phyloP scores from a whole-genome alignment of 257 asterid species.

The Paraleonurus japonicus region DNA sequence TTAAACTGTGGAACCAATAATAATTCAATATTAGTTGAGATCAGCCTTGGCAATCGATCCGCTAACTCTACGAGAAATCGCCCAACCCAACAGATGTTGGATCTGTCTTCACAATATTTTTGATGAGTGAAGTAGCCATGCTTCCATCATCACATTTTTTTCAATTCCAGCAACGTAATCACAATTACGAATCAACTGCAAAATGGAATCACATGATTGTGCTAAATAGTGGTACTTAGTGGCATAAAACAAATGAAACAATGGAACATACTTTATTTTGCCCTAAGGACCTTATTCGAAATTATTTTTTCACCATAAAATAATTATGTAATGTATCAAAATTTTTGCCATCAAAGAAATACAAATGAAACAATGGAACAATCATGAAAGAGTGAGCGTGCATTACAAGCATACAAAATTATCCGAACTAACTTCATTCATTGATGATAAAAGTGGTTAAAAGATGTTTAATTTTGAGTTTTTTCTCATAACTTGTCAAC shows the following conservation, averaged over 20 bases:
- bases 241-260: conserved; percentile 82
- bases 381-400: too few relatives aligned
- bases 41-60: conserved; percentile 74
- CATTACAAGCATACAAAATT: too few relatives aligned
- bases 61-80: conserved; percentile 88
- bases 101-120: conserved; percentile 82
- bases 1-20: conserved; percentile 90
- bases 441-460: too few relatives aligned
- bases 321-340: too few relatives aligned
- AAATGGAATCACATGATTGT: conserved; percentile 85
- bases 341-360: too few relatives aligned
- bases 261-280: too few relatives aligned
- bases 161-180: conserved; percentile 87
- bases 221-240: conserved; percentile 75
- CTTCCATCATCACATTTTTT: conserved; percentile 78
- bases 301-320: too few relatives aligned
- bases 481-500: too few relatives aligned
- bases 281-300: too few relatives aligned
- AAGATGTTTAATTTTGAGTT: too few relatives aligned
- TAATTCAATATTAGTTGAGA: conserved; percentile 80
- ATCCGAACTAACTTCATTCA: too few relatives aligned
- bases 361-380: too few relatives aligned
- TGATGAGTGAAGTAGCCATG: conserved; percentile 68
- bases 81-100: conserved; percentile 88
- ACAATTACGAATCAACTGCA: conserved; percentile 82